phyloP scores from a whole-genome alignment of 768 basidiomycete genomes.

The Rhizopogon vinicolor region DNA sequence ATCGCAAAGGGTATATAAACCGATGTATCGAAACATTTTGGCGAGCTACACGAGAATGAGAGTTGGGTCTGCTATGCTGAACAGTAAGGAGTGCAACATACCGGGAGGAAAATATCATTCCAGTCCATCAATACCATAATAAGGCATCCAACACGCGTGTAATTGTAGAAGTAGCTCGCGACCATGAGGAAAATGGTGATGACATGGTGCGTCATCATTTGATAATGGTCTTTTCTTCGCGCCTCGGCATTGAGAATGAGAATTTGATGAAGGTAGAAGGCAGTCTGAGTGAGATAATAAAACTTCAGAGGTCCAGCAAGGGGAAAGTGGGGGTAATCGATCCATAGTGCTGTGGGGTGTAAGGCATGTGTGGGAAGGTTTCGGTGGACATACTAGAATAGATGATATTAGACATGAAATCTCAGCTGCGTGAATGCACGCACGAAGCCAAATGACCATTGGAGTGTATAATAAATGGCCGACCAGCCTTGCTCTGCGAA shows the following conservation, averaged over 20 bases:
- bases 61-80: not conserved
- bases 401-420: constrained; percentile 6
- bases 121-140: constrained; percentile 93
- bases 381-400: constrained; percentile 69
- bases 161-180: constrained; percentile 75
- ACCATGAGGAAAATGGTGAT: constrained; percentile 80
- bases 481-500: constrained; percentile 98
- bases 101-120: constrained; percentile 89
- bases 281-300: constrained; percentile 82
- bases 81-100: constrained; percentile 36
- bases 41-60: constrained; percentile 53
- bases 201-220: constrained; percentile 96
- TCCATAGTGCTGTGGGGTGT: constrained; percentile 67
- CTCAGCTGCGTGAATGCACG: constrained; percentile 32
- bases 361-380: constrained; percentile 64
- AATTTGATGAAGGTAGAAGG: constrained; percentile 90
- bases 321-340: constrained; percentile 76
- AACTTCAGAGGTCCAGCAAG: constrained; percentile 81
- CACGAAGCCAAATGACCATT: constrained; percentile 79
- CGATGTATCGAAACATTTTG: constrained; percentile 92
- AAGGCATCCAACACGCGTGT: constrained; percentile 84
- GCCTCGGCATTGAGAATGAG: constrained; percentile 92
- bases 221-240: constrained; percentile 85
- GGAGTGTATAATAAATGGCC: constrained; percentile 70
- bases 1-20: constrained; percentile 62